phyloP scores from a whole-genome alignment of 2,329 filamentous ascomycete genomes.

The Cylindrodendrum hubeiense region DNA sequence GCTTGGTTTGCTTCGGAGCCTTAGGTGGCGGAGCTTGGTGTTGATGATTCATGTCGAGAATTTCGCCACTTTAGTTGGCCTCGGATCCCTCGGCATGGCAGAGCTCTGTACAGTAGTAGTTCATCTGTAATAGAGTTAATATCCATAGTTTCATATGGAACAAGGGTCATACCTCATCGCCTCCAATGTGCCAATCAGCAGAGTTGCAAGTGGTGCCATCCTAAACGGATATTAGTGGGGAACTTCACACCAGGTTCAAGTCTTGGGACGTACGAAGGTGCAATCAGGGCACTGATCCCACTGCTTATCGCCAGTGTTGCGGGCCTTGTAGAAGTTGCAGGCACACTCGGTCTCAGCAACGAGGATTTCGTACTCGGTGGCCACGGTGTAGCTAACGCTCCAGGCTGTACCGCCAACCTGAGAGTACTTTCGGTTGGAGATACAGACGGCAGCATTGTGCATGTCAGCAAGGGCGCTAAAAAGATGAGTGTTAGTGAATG shows the following conservation, averaged over 20 bases:
- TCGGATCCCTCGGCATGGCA: not conserved
- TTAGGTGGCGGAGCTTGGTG: too few relatives aligned
- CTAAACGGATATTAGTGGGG: not conserved
- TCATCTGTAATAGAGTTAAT: not conserved
- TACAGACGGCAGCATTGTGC: slow-evolving; percentile 14
- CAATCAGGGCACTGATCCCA: slow-evolving; percentile 36
- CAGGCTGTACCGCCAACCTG: slow-evolving; percentile 14
- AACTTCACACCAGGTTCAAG: not conserved
- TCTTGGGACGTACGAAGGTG: slow-evolving; percentile 10
- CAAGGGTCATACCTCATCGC: slow-evolving; percentile 28
- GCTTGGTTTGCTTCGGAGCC: not conserved
- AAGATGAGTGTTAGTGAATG: not conserved
- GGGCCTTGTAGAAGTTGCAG: slow-evolving; percentile 20
- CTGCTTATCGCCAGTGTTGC: slow-evolving; percentile 23
- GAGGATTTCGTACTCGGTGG: not conserved
- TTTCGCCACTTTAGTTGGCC: not conserved
- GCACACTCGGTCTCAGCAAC: slow-evolving; percentile 21
- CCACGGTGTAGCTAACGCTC: not conserved
- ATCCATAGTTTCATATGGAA: not conserved
- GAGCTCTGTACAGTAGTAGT: not conserved
- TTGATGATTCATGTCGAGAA: not conserved
- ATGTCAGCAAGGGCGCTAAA: not conserved
- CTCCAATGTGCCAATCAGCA: slow-evolving; percentile 28
- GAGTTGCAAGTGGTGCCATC: slow-evolving; percentile 26
- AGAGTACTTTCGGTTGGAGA: slow-evolving; percentile 9